These are phyloP conservation scores for Eimeria necatrix DNA, from an alignment of 169 alveolate species.

Conservation along the genomic window DNA sequence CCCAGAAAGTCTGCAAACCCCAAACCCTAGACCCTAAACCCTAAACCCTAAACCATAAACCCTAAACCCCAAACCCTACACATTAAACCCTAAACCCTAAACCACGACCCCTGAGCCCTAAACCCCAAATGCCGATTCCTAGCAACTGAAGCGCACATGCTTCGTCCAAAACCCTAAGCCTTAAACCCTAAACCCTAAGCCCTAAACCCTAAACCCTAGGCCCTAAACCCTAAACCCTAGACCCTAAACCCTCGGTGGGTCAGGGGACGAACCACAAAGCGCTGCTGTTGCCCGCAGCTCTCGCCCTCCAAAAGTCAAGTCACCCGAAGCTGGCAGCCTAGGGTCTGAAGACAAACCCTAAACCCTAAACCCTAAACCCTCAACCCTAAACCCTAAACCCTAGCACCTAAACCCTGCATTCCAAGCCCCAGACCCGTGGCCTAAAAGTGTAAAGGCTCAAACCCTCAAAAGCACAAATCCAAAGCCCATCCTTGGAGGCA, in stretches of 20 bases:
- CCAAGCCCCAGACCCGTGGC: neutral
- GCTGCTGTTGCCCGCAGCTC: conserved; percentile 23
- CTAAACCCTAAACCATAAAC: too few relatives aligned
- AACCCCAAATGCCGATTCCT: neutral
- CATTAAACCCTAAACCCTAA: neutral
- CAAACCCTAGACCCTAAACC: too few relatives aligned
- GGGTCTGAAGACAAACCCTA: conserved; percentile 25
- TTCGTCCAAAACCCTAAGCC: neutral
- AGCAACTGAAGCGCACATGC: neutral
- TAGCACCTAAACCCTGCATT: neutral
- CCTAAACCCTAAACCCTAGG: conserved; percentile 3
- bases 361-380: conserved; percentile 40
- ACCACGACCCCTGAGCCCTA: neutral
- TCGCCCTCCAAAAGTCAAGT: neutral
- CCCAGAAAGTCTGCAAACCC: too few relatives aligned
- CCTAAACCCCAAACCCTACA: too few relatives aligned
- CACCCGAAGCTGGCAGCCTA: neutral
- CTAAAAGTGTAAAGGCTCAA: too few relatives aligned
- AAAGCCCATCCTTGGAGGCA: too few relatives aligned
- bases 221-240: conserved; percentile 47
- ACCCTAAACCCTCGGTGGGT: neutral
- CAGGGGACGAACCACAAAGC: conserved; percentile 28
- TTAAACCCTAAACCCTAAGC: conserved; percentile 14
- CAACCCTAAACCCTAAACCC: neutral
- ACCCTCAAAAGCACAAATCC: too few relatives aligned